Evolutionary conservation across 129 eudicot genomes (phyloP).

Genomic region (Centrapalus pauciflorus): DNA sequence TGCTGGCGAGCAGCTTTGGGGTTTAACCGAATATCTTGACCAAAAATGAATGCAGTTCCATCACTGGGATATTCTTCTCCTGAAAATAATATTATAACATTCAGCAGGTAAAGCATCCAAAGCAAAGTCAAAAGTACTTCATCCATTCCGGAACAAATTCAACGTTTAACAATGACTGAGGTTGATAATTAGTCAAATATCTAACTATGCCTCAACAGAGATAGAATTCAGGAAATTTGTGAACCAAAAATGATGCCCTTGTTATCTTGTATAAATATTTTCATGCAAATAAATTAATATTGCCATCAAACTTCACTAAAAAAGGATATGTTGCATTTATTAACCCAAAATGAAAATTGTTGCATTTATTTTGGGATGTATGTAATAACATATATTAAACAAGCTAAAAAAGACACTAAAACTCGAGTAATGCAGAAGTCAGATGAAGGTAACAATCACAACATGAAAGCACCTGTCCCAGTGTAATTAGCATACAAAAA

Average conservation of each 20-base stretch:
- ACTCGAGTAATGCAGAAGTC: neutral
- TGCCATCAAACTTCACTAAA: neutral
- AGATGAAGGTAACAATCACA: too few relatives aligned
- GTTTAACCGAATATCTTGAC: slow-evolving; percentile 71
- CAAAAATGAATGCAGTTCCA: slow-evolving; percentile 86
- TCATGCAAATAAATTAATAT: neutral
- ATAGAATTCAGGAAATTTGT: slow-evolving; percentile 6
- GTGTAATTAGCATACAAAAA: too few relatives aligned
- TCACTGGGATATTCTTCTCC: slow-evolving; percentile 87
- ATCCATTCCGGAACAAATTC: neutral
- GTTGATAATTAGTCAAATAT: neutral
- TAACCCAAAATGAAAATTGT: too few relatives aligned
- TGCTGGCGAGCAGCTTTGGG: slow-evolving; percentile 89
- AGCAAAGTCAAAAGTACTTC: neutral
- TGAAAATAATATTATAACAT: slow-evolving; percentile 23
- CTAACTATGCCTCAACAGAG: neutral
- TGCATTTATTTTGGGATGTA: neutral
- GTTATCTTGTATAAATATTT: neutral
- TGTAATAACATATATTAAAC: neutral
- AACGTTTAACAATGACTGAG: neutral
- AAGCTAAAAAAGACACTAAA: neutral
- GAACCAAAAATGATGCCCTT: slow-evolving; percentile 1
- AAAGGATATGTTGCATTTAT: neutral
- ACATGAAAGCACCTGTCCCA: too few relatives aligned
- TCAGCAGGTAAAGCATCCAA: slow-evolving; percentile 4